Base-by-base conservation (phyloP, 306 rosid species). In the Fragaria vesca region DNA sequence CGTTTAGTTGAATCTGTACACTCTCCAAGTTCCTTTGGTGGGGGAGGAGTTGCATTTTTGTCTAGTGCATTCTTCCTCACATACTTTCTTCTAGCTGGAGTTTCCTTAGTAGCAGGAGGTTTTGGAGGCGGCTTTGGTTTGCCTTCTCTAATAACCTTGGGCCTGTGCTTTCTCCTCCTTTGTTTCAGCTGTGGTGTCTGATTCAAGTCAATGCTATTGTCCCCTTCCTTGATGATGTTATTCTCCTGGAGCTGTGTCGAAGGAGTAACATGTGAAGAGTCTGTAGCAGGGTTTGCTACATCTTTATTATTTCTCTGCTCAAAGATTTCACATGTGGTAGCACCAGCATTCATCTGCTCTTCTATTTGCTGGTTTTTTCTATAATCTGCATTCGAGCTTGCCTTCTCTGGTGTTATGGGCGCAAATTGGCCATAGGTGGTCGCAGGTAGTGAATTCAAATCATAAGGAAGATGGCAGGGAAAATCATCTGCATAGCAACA, bases 71-170 rank as follows among this genome's bases (percentile, higher is more conserved):
- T 90, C 84, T 65, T 87, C 83, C 86, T 86, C 28, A 74, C 83
- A 77, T 85, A 81, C 81, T 69, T 87, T 69, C 92, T 86, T 83
- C 84, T 83, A 61, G 21, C 66, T 32, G 82, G 58, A 62, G 77
- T 86, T 78, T 78, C 86, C 75, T 78, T 84, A n/a, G 90, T 72
- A 82, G 54, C 84, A 54, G 67, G 71, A 46, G 88, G 81, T 72
- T 81, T 89, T 28, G 85, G 89, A 32, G 80, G 70, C 81, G 80
- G 77, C 84, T 80, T 90, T 60, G 87, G 91, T 75, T 89, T 92
- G 50, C 85, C 90, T 89, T 94, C 98, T 46, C 15, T 77, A 73
- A 94, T 77, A 80, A 94, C 98, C 88, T 89, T 94, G 57, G 97
- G 97, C 75, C 97, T 85, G 86, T 92, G 93, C 82, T 86, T 92